These are phyloP conservation scores for Aspergillus cavernicola DNA, from an alignment of 495 filamentous ascomycete species.

Conservation along the genomic window DNA sequence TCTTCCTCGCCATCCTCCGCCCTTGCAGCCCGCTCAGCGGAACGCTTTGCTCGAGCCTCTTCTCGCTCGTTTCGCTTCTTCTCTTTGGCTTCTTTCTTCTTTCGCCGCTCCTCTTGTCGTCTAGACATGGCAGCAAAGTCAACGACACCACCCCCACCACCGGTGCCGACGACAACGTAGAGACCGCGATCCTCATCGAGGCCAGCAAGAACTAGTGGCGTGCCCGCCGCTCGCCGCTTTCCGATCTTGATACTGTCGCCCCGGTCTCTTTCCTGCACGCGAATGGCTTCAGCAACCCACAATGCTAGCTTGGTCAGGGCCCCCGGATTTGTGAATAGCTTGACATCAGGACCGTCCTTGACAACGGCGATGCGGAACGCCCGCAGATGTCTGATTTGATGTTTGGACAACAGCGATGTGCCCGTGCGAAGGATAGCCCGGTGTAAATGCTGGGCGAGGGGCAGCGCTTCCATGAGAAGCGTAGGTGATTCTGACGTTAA, in stretches of 20 bases:
- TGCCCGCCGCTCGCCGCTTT: conserved; percentile 52
- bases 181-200: conserved; percentile 84
- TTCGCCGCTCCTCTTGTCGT: conserved; percentile 59
- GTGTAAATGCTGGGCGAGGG: conserved; percentile 83
- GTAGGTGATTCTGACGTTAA: conserved; percentile 42
- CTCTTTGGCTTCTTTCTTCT: conserved; percentile 55
- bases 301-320: conserved; percentile 89
- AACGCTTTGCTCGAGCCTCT: conserved; percentile 50
- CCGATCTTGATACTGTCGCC: conserved; percentile 66
- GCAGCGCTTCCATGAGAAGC: conserved; percentile 64
- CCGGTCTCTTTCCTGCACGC: conserved; percentile 78
- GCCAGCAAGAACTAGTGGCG: conserved; percentile 83
- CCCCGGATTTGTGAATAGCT: conserved; percentile 84
- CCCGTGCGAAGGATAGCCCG: conserved; percentile 92
- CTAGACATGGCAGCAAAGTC: conserved; percentile 62
- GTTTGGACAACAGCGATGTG: conserved; percentile 84
- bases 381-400: conserved; percentile 84
- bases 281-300: conserved; percentile 91
- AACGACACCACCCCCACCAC: conserved; percentile 61
- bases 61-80: conserved; percentile 60
- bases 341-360: conserved; percentile 87
- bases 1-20: conserved; percentile 58
- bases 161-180: conserved; percentile 88
- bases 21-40: conserved; percentile 42
- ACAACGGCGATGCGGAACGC: conserved; percentile 95